Conservation (phyloP, 768 basidiomycete species). For the Mycena rosella region DNA sequence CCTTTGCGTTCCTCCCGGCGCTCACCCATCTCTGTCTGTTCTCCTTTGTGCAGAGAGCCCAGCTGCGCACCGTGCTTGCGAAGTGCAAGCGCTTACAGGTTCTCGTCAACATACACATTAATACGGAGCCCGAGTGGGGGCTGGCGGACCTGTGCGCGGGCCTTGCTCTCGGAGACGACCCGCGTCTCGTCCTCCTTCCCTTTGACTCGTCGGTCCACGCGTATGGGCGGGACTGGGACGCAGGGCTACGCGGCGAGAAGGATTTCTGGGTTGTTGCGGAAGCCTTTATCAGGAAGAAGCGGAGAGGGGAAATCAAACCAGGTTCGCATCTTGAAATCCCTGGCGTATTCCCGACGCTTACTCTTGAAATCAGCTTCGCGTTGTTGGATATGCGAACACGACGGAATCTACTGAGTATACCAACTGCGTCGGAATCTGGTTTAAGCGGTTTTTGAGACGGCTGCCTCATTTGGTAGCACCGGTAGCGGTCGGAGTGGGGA, state of each 20-base stretch:
- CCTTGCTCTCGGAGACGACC: constrained; percentile 22
- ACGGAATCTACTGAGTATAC: not conserved
- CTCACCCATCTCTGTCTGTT: constrained; percentile 31
- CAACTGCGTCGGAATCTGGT: too few relatives aligned
- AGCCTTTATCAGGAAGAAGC: constrained; percentile 2
- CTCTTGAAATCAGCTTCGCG: not conserved
- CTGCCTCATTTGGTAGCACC: too few relatives aligned
- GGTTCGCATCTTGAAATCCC: not conserved
- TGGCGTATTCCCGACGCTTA: not conserved
- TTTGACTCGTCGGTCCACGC: constrained; percentile 11
- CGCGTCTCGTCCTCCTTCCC: constrained; percentile 26
- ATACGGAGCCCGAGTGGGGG: constrained; percentile 30
- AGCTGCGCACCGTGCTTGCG: constrained; percentile 17
- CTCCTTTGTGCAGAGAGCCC: constrained; percentile 16
- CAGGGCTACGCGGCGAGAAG: constrained; percentile 9
- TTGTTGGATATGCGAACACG: not conserved
- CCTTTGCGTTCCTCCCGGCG: constrained; percentile 15
- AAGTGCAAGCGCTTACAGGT: constrained; percentile 11
- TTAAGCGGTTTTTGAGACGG: too few relatives aligned
- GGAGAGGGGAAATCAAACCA: constrained; percentile 5
- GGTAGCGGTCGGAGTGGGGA: too few relatives aligned
- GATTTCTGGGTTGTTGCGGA: constrained; percentile 29
- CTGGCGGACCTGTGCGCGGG: constrained; percentile 27
- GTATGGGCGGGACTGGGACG: constrained; percentile 23
- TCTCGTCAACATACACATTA: constrained; percentile 28